phyloP scores from a whole-genome alignment of 2,329 filamentous ascomycete species.

The Ophiocordyceps sinensis region DNA sequence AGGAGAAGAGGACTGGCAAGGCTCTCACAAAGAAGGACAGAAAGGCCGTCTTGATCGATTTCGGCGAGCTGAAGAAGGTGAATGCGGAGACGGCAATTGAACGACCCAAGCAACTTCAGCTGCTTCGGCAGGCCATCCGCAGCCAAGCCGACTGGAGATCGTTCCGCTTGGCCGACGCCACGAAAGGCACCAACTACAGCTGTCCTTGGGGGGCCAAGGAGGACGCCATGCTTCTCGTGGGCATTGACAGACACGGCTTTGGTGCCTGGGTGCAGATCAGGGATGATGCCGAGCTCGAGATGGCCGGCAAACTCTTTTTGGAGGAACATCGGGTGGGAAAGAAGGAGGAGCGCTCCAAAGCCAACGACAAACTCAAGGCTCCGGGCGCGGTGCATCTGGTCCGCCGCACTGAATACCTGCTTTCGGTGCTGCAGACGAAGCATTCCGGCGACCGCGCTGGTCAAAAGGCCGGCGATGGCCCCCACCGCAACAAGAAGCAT shows the following conservation, averaged over 20 bases:
- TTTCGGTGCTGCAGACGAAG: slow-evolving; percentile 83
- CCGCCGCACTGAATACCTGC: slow-evolving; percentile 81
- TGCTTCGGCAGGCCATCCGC: slow-evolving; percentile 62
- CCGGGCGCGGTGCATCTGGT: slow-evolving; percentile 96
- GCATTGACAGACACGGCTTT: slow-evolving; percentile 86
- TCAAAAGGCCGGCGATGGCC: slow-evolving; percentile 74
- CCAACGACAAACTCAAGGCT: slow-evolving; percentile 68
- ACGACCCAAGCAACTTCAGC: slow-evolving; percentile 73
- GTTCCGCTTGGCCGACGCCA: slow-evolving; percentile 82
- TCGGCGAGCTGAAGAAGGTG: slow-evolving; percentile 80
- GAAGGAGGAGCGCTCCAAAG: slow-evolving; percentile 79
- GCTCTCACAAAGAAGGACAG: slow-evolving; percentile 89
- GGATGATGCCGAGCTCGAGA: slow-evolving; percentile 74
- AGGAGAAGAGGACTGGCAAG: slow-evolving; percentile 72
- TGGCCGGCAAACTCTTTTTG: slow-evolving; percentile 84
- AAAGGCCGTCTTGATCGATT: slow-evolving; percentile 93
- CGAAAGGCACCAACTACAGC: slow-evolving; percentile 81
- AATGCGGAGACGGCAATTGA: slow-evolving; percentile 94
- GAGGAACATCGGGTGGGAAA: slow-evolving; percentile 98
- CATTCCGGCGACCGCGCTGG: slow-evolving; percentile 64
- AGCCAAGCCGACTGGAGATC: slow-evolving; percentile 54
- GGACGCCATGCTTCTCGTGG: slow-evolving; percentile 92
- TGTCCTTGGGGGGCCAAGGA: slow-evolving; percentile 87
- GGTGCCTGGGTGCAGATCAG: slow-evolving; percentile 92
- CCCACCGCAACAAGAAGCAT: slow-evolving; percentile 81